Evolutionary conservation across 495 filamentous ascomycete genomes (phyloP), one percentile per base, ranked within the genome.

Genomic region (Chaetomidium leptoderma): DNA sequence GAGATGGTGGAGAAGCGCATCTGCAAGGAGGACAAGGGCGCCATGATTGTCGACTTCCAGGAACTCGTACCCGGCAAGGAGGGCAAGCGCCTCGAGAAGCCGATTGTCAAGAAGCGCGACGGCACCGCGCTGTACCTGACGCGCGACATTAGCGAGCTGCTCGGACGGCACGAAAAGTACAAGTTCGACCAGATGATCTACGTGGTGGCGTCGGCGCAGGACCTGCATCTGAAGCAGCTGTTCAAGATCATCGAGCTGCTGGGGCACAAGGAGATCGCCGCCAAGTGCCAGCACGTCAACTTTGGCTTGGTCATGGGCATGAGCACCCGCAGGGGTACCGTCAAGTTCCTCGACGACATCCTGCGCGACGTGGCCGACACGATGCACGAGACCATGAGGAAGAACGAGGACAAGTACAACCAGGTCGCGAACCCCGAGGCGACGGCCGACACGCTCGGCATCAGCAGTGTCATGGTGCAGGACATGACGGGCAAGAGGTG

Each of bases 31-130:
- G 92, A 90, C 32, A 83, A 97, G 32, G 93, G 93, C 37, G 93
- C 93, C 39, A 77, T 90, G 49, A 88, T 97, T 60, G 84, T 96
- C 55, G 88, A 98, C 70, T 88, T 98, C 61, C 81, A 81, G 48
- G 90, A 92, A 70, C 83, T 90, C 58, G 77, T 83, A 8, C 76
- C 77, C 14, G 81, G 81, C 51, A 82, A 83, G 62, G 73, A 73
- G 40, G 80, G 74, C 52, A 84, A 84, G 72, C 78, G 76, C 54
- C 74, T 85, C 36, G 63, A 82, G 55, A 77, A 75, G 63, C 75
- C 80, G 2, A 74, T 86, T 27, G 72, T 86, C 53, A 72, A 78
- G 62, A 83, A 85, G 70, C 77, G 75, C 58, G 81, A 86, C 53
- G 84, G 83, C 44, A 85, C 82, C 6, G 81, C 81, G 13, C 72